These are phyloP conservation scores for Cladochytrium replicatum DNA, from an alignment of 192 early-diverging fungal species.

Conservation along the genomic window DNA sequence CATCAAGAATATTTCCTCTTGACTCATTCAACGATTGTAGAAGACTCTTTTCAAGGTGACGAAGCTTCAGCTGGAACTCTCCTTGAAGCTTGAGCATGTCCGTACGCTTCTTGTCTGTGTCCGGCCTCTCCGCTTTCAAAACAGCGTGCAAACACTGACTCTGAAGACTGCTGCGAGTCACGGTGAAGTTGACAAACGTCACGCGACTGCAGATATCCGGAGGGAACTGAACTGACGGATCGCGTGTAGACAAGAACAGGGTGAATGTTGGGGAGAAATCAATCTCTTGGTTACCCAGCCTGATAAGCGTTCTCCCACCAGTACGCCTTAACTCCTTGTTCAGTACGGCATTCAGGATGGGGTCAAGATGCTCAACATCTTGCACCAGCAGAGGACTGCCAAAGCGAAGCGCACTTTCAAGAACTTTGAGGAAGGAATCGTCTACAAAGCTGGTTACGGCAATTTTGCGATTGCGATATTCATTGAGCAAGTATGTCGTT, in stretches of 20 bases:
- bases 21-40: slow-evolving; percentile 88
- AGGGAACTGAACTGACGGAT: slow-evolving; percentile 86
- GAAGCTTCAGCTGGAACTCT: slow-evolving; percentile 87
- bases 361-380: slow-evolving; percentile 95
- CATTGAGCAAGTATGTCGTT: slow-evolving; percentile 72
- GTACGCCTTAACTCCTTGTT: slow-evolving; percentile 95
- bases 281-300: slow-evolving; percentile 94
- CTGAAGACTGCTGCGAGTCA: slow-evolving; percentile 90
- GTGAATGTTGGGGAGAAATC: slow-evolving; percentile 98
- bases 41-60: slow-evolving; percentile 87
- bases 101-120: slow-evolving; percentile 85
- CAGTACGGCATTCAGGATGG: slow-evolving; percentile 94
- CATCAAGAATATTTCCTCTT: slow-evolving; percentile 95
- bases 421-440: slow-evolving; percentile 89
- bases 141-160: slow-evolving; percentile 96
- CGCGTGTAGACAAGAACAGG: slow-evolving; percentile 86
- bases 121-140: slow-evolving; percentile 88
- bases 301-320: slow-evolving; percentile 89
- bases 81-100: slow-evolving; percentile 93
- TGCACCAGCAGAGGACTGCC: slow-evolving; percentile 95
- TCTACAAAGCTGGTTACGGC: slow-evolving; percentile 96
- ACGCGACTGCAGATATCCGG: slow-evolving; percentile 95
- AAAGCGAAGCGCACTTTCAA: slow-evolving; percentile 96
- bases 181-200: slow-evolving; percentile 99
- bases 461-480: slow-evolving; percentile 79